Evolutionary conservation across 2,329 filamentous ascomycete species (phyloP), one percentile per base, ranked within the genome.

Genomic region (Fusarium devonianum): DNA sequence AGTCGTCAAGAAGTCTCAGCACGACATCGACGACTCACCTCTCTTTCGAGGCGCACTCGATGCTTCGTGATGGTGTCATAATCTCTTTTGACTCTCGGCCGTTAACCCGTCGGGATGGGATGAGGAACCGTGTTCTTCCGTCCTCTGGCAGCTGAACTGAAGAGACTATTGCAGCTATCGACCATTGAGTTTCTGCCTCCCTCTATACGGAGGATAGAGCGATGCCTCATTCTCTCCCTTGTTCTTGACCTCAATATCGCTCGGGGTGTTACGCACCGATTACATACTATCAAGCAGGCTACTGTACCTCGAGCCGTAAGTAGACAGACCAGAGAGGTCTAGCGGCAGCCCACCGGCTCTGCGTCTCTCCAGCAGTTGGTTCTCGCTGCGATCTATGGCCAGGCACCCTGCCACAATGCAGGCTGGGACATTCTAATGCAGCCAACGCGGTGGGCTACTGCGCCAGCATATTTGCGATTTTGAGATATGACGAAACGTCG

Each of bases 401-500:
- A 19, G 32, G 32, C 22, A 41, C 32, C 35, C 30, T 29, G 28
- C 29, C 34, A 29, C 34, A 44, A 22, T 29, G 17, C 25, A 35
- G 21, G 16, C 32, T 54, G 43, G 34, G 41, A 51, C 46, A 50
- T 40, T 23, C 49, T 45, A 48, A 34, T 23, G 29, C 18, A 56
- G 30, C 30, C 30, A 42, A 17, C 19, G 19, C 18, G 22, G 29
- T 21, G 25, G 30, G 23, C 36, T 37, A 32, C 33, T 55, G 42
- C 49, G 39, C 34, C 46, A 41, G 18, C 45, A 49, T 51, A 32
- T 37, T 35, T 49, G 17, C 17, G 25, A 34, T 38, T 28, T 45
- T 50, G 51, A 64, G 22, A 61, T 61, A 40, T 63, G 59, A 64
- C 53, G 26, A 22, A 33, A 50, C 26, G 30, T 16, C 32, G n/a